Conservation (phyloP, 1,139 yeast species). For the Geotrichum candidum region DNA sequence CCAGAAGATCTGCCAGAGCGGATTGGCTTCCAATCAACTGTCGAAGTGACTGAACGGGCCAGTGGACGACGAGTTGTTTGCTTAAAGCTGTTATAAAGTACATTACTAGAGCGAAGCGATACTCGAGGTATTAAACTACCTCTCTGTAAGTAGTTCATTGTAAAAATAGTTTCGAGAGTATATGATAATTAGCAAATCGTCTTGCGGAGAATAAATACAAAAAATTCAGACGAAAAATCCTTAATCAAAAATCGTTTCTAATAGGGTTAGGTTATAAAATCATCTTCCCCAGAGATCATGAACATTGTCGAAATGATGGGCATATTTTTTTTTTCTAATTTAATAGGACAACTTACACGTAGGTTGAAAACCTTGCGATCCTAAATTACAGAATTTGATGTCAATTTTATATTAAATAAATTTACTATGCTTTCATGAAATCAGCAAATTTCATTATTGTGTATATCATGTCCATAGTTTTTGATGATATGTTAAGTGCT, state of each 20-base stretch:
- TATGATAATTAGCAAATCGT: background rate
- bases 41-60: conserved; percentile 48
- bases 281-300: background rate
- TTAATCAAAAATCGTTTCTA: background rate
- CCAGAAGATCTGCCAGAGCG: conserved; percentile 47
- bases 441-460: too few relatives aligned
- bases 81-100: background rate
- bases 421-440: too few relatives aligned
- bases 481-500: too few relatives aligned
- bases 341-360: too few relatives aligned
- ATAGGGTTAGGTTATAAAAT: conserved; percentile 1
- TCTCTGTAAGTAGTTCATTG: conserved; percentile 7
- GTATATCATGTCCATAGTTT: too few relatives aligned
- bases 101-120: background rate
- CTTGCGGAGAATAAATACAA: background rate
- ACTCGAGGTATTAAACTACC: background rate
- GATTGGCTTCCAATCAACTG: conserved; percentile 80
- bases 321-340: too few relatives aligned
- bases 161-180: background rate
- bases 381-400: too few relatives aligned
- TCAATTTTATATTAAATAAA: too few relatives aligned
- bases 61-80: background rate
- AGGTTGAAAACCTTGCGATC: too few relatives aligned
- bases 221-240: background rate
- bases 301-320: background rate